Base-by-base conservation (phyloP, 805 yeast genomes). In the Jamesozyma piceae region DNA sequence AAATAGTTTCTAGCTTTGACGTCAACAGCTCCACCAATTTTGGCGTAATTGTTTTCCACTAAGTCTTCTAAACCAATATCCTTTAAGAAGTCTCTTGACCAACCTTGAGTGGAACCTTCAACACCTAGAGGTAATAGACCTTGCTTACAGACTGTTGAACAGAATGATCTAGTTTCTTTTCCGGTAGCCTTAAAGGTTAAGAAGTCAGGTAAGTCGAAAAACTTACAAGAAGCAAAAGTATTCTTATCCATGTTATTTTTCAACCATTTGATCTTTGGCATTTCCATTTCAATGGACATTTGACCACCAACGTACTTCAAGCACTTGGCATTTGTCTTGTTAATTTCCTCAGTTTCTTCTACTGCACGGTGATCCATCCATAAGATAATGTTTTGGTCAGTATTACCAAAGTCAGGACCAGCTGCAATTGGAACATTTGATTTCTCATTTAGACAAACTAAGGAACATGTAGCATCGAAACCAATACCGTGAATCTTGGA, bases 281-380 rank as follows among this genome's bases (percentile, higher is more conserved):
- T 72, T 60, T 92, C 97, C 97, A 92, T 92, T 64, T 90, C 98
- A 56, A 92, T 83, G 39, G 97, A 88, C 97, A 92, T 90, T 54
- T 80, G 81, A 17, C 97, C 97, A 45, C 98, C 98, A 17, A 92
- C 97, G 60, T 86, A 92, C 60, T 85, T 82, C 56, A 92, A 72
- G 44, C 85, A 77, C 56, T 75, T 77, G 57, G 87, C 94, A 29
- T 74, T 73, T 0, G 95, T 82, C 34, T 80, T 76, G 64, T 90
- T 90, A 61, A 92, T 88, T 43, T 69, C 75, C 43, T 77, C 68
- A 13, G 96, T 88, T 60, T 90, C 96, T 6, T 70, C 68, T 14
- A 73, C 80, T 0, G 97, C 97, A 49, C 98, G 75, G 64, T 92
- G 98, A 67, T 92, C 98, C 97, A 92, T 90, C 98, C 98, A 92